Evolutionary conservation across 2,329 filamentous ascomycete genomes (phyloP), one percentile per base, ranked within the genome.

Genomic region (Thielaviopsis musarum): DNA sequence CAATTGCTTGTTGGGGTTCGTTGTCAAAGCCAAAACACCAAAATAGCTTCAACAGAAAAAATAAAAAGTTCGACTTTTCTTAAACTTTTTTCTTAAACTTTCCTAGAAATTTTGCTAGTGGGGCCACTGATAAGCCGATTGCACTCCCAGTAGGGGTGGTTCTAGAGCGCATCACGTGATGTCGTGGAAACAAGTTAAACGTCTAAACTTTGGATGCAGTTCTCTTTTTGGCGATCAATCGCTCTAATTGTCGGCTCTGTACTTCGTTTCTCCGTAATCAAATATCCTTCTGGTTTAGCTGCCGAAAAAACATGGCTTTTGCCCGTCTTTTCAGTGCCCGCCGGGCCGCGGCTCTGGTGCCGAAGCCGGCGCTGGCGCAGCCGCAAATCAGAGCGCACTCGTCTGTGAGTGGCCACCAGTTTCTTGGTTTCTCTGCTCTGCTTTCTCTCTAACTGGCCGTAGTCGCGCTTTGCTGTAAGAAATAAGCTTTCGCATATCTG

Each of bases 401-500:
- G 49, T 53, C 38, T 52, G 60, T 62, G 51, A 57, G 60, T 59
- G 26, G 15, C 30, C 17, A 45, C 38, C 15, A 21, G 26, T 26
- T 24, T 34, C 45, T 15, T 24, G 28, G 22, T 22, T 13, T 26
- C 30, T 10, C 17, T 38, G 7, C 19, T 19, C 49, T 5, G 22
- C 21, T 49, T 24, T 7, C 22, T 10, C 19, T 54, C 54, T 62
- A 52, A 62, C 57, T 22, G 19, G 9, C 13, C n/a, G 26, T 59
- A 62, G 60, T 57, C 48, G 4, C 60, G 30, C 10, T 48, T 49
- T 12, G 19, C 49, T 12, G 38, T 59, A 28, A 62, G 60, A 57
- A 59, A 62, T 10, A 62, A 63, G 61, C 70, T 91, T 10, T 91
- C 88, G 3, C 83, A 76, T 53, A 80, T 90, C 70, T 96, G 91